These are phyloP conservation scores for Phaeosphaeria sp. DNA, from an alignment of 2,329 filamentous ascomycete species.

Conservation along the genomic window DNA sequence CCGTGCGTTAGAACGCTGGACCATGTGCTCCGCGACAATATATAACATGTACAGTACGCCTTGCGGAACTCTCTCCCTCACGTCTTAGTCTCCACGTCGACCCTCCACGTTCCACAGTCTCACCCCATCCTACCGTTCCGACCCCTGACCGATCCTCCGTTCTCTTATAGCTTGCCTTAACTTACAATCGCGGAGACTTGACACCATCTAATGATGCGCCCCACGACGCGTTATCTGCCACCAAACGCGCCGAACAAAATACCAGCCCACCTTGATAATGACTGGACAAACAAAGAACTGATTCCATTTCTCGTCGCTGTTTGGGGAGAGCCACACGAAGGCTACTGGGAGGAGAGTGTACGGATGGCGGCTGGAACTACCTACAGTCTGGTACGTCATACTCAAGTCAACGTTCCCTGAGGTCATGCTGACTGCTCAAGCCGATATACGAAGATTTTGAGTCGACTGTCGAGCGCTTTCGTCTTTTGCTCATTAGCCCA, in stretches of 20 bases:
- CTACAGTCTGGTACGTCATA: slow-evolving; percentile 5
- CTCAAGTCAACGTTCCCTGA: background rate
- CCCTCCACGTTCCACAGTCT: too few species aligned
- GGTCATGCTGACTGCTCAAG: slow-evolving; percentile 2
- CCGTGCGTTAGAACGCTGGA: too few species aligned
- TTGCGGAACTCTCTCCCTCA: too few species aligned
- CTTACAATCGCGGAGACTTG: background rate
- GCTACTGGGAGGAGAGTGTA: slow-evolving; percentile 2
- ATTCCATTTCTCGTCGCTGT: slow-evolving; percentile 8
- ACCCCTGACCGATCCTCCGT: background rate
- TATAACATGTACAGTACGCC: too few species aligned
- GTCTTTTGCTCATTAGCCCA: slow-evolving; percentile 9
- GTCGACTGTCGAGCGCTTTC: slow-evolving; percentile 12
- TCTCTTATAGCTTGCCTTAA: too few species aligned
- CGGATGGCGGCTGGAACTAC: background rate
- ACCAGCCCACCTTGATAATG: background rate
- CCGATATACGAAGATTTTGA: slow-evolving; percentile 14
- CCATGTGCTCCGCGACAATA: too few species aligned
- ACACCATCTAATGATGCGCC: background rate
- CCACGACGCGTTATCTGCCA: background rate
- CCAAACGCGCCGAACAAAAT: background rate
- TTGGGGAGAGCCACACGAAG: background rate
- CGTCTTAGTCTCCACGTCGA: too few species aligned
- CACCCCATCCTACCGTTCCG: too few species aligned
- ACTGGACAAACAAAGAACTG: slow-evolving; percentile 9